These are phyloP conservation scores for Nicotiana noctiflora DNA, from an alignment of 257 asterid species.

Conservation along the genomic window DNA sequence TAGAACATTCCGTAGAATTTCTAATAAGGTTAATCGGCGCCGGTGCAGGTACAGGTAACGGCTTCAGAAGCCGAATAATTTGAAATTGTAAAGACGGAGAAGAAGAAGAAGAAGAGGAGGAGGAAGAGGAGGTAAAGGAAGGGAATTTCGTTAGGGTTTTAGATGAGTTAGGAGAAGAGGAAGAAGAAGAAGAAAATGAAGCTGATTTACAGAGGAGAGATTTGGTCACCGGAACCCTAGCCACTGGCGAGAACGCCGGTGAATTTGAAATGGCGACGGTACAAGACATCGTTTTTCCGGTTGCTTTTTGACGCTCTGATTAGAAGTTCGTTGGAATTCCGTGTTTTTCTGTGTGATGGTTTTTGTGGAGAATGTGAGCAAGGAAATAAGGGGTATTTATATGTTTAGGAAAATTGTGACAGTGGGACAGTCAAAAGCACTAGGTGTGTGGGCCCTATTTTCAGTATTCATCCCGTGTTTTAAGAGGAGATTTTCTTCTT, in stretches of 20 bases:
- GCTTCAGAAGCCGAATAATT: conserved; percentile 38
- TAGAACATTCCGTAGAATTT: conserved; percentile 22
- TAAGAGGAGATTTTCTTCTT: background rate
- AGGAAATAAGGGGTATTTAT: conserved; percentile 11
- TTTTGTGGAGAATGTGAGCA: background rate
- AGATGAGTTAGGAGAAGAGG: conserved; percentile 21
- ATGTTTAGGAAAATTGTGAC: background rate
- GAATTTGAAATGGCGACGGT: conserved; percentile 58
- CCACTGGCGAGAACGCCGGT: conserved; percentile 40
- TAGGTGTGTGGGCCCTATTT: background rate
- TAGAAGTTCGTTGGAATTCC: conserved; percentile 18
- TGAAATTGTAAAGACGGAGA: conserved; percentile 44
- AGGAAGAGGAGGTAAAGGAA: conserved; percentile 21
- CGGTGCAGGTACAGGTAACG: conserved; percentile 15
- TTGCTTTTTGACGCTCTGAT: background rate
- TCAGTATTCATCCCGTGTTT: conserved; percentile 20
- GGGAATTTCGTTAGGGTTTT: background rate
- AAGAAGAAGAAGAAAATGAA: conserved; percentile 22
- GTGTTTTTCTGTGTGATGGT: background rate
- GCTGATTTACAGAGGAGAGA: conserved; percentile 23
- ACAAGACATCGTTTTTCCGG: conserved; percentile 24
- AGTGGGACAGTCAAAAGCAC: conserved; percentile 13
- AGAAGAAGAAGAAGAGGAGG: conserved; percentile 26
- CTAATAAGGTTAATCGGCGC: conserved; percentile 34
- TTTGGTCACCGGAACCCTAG: conserved; percentile 10